phyloP scores from a whole-genome alignment of 352 stramenopile species.

The Phytophthora syringae region DNA sequence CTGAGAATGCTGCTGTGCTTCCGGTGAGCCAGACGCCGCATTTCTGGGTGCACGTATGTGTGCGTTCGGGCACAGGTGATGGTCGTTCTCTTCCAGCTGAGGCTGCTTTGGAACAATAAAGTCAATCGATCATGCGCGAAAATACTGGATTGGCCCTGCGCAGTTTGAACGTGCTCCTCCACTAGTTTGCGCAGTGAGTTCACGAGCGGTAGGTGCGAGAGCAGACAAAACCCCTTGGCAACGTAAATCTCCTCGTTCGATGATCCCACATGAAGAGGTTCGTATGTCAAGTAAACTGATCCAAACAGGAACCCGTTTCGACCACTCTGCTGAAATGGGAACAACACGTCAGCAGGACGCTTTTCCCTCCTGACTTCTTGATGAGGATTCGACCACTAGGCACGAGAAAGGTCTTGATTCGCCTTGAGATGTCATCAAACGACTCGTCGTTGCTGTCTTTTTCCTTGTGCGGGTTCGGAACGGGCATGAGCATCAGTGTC shows the following conservation, averaged over 20 bases:
- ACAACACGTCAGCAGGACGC: constrained; percentile 63
- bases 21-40: constrained; percentile 36
- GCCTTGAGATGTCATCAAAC: constrained; percentile 61
- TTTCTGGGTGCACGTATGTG: constrained; percentile 42
- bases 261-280: constrained; percentile 50
- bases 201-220: constrained; percentile 71
- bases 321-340: constrained; percentile 82
- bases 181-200: constrained; percentile 63
- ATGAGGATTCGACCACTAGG: constrained; percentile 66
- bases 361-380: constrained; percentile 36
- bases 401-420: constrained; percentile 78
- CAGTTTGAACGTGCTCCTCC: constrained; percentile 54
- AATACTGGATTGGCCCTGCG: constrained; percentile 42
- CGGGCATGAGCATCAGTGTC: constrained; percentile 65
- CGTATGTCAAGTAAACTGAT: constrained; percentile 82
- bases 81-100: constrained; percentile 44
- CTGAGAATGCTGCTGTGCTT: constrained; percentile 55
- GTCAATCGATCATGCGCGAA: constrained; percentile 56
- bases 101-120: constrained; percentile 49
- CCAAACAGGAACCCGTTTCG: constrained; percentile 77
- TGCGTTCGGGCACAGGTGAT: constrained; percentile 39
- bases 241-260: constrained; percentile 58
- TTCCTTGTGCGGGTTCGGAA: constrained; percentile 42
- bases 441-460: constrained; percentile 28
- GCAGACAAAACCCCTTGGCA: constrained; percentile 72